A percentile compares a stretch with the other conserved stretches of the same genome.
These are phyloP conservation scores for Auriscalpium microsporum DNA, from an alignment of 768 basidiomycete genomes.

Conservation along the genomic window DNA sequence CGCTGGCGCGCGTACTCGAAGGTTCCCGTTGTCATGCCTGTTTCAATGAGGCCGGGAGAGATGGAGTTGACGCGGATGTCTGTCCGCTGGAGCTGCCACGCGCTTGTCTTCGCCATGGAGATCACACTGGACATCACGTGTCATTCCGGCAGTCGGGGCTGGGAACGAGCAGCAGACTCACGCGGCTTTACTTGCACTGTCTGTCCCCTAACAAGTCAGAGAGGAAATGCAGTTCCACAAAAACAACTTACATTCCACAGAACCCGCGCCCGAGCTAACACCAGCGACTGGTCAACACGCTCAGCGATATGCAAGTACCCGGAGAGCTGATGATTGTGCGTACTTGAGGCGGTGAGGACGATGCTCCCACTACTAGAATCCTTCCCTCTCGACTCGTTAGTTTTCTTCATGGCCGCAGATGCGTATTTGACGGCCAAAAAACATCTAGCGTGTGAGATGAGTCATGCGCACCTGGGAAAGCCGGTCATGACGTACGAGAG, in stretches of 20 bases:
- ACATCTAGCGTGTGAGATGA: conserved; percentile 39
- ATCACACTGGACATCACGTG: conserved; percentile 55
- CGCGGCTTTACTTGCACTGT: conserved; percentile 93
- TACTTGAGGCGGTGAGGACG: conserved; percentile 79
- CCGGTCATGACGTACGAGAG: conserved; percentile 38
- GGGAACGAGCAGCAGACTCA: conserved; percentile 29
- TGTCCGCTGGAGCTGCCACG: conserved; percentile 70
- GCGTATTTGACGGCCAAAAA: conserved; percentile 87
- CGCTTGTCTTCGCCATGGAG: conserved; percentile 75
- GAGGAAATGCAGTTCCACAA: conserved; percentile 1
- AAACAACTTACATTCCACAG: conserved; percentile 60
- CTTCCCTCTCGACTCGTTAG: conserved; percentile 63
- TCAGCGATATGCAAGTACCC: not conserved
- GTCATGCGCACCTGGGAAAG: not conserved
- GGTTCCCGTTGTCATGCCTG: conserved; percentile 75
- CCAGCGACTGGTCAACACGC: conserved; percentile 56
- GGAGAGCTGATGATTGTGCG: conserved; percentile 16
- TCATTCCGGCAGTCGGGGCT: conserved; percentile 4
- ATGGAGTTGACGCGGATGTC: conserved; percentile 86
- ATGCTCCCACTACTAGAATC: conserved; percentile 68
- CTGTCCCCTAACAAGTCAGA: conserved; percentile 30
- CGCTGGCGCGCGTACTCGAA: conserved; percentile 73
- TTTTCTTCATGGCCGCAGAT: conserved; percentile 69
- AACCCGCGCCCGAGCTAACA: conserved; percentile 71
- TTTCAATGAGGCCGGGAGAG: conserved; percentile 90